Conservation (phyloP, 768 basidiomycete genomes). For the Lentinus tigrinus region DNA sequence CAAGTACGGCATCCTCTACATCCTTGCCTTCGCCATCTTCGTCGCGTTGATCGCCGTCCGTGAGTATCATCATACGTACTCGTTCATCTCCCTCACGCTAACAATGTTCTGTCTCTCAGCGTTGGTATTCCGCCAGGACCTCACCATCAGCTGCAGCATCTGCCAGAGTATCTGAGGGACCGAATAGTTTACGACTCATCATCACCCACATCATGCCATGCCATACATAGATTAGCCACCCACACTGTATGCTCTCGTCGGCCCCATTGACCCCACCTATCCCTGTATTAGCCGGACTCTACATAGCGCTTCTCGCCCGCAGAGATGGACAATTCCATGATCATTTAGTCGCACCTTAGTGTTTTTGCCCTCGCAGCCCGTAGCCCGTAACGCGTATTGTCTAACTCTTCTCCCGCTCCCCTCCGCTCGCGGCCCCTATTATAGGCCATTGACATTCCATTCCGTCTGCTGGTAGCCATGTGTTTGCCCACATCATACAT, state of each 20-base stretch:
- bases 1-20: slow-evolving; percentile 81
- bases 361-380: not conserved
- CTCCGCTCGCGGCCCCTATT: too few relatives aligned
- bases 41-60: slow-evolving; percentile 75
- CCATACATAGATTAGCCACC: slow-evolving; percentile 13
- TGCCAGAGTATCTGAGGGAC: slow-evolving; percentile 29
- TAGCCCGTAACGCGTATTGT: not conserved
- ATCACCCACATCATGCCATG: not conserved
- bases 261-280: slow-evolving; percentile 1
- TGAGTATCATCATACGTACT: slow-evolving; percentile 39
- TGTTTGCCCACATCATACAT: too few relatives aligned
- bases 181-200: slow-evolving; percentile 18
- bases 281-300: slow-evolving; percentile 21
- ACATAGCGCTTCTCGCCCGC: slow-evolving; percentile 12
- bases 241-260: slow-evolving; percentile 20
- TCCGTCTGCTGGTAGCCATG: not conserved
- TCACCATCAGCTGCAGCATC: slow-evolving; percentile 28
- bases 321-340: slow-evolving; percentile 22
- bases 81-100: not conserved
- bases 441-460: not conserved
- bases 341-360: not conserved
- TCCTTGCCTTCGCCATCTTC: slow-evolving; percentile 66
- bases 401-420: not conserved
- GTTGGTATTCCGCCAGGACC: slow-evolving; percentile 25
- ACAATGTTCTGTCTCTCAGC: slow-evolving; percentile 12